Base-by-base conservation (phyloP, 2,329 filamentous ascomycete genomes). In the Fusarium sp. region DNA sequence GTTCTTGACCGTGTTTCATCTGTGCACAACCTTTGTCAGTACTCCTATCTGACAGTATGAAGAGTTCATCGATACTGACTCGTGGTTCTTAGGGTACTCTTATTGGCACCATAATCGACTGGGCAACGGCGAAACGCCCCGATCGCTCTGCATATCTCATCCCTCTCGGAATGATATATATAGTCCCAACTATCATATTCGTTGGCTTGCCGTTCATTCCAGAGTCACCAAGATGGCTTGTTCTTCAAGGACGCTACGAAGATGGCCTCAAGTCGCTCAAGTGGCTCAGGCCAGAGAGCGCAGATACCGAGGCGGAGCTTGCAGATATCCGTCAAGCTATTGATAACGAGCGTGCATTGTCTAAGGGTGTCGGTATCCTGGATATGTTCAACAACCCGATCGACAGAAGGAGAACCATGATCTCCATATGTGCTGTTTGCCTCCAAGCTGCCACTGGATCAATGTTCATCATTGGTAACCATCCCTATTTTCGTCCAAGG, bases 391-490 rank as follows among this genome's bases (percentile, higher is more conserved):
- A 48, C 15, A 70, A 69, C 10, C 66, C 71, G 0, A 15, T 75
- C 8, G 75, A 77, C 13, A 68, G 70, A 44, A 51, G 75, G 33
- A 61, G 75, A 48, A 76, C 75, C 2, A 39, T 52, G 20, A 56
- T 77, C 10, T 77, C 75, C 0, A 64, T 77, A 1, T 71, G 75
- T 28, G 63, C 73, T 1, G 75, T 76, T 10, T 28, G 48, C 7
- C 35, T 77, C 0, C 75, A 77, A 56, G 75, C 75, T 10, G 75
- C 75, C 7, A 74, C 75, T 0, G 75, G 75, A 0, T 77, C 66
- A 0, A 77, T 77, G 73, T 77, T 77, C n/a, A 77, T 77, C 18
- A 77, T 77, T 14, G 75, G 75, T 76, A 56, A 28, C 4, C 0
- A 39, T 7, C 33, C 11, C 7, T 14, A 3, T 5, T n/a, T 10